Conservation (phyloP, 257 asterid genomes). For the Solanum tarijense region DNA sequence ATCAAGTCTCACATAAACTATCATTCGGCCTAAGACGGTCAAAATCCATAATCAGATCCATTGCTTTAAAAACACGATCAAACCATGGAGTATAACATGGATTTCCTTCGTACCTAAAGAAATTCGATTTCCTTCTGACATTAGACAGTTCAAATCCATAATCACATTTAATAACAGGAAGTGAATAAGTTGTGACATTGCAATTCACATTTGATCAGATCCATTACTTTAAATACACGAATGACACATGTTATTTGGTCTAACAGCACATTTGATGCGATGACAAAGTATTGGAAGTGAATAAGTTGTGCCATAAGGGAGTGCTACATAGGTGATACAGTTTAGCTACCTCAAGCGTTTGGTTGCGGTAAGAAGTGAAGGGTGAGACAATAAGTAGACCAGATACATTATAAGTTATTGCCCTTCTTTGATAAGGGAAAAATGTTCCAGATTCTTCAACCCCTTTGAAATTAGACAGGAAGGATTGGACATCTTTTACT, state of each 20-base stretch:
- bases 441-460: neutral
- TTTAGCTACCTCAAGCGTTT: neutral
- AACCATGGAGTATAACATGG: neutral
- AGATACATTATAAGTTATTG: neutral
- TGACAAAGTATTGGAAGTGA: neutral
- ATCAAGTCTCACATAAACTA: neutral
- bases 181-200: too few relatives aligned
- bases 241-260: neutral
- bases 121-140: neutral
- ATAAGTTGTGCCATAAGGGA: neutral
- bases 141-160: neutral
- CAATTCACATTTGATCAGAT: neutral
- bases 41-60: neutral
- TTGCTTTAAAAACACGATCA: neutral
- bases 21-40: neutral
- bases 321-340: neutral
- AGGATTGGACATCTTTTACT: neutral
- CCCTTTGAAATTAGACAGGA: neutral
- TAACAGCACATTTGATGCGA: neutral
- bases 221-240: neutral
- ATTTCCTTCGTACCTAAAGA: neutral
- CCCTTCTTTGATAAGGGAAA: neutral
- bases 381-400: neutral
- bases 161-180: neutral
- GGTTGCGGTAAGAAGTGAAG: neutral